Evolutionary conservation across 2,329 filamentous ascomycete species (phyloP).

Genomic region (Pestalotiopsis sp.): DNA sequence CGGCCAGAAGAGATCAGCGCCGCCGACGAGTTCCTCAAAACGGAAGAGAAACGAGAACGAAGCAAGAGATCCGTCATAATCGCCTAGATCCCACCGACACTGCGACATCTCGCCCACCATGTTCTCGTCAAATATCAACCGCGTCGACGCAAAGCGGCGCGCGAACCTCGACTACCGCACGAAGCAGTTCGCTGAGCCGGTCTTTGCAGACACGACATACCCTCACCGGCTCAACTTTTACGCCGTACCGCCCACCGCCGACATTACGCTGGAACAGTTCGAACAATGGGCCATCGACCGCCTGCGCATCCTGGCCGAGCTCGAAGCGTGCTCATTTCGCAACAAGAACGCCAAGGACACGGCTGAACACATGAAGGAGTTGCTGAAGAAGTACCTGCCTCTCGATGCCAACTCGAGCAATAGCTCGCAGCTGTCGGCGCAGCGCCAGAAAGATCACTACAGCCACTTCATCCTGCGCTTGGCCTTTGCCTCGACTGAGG

Average conservation of each 20-base stretch:
- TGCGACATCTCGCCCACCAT: conserved; percentile 21
- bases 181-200: conserved; percentile 79
- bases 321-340: conserved; percentile 94
- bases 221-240: conserved; percentile 92
- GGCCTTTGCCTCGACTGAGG: conserved; percentile 89
- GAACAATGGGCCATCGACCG: conserved; percentile 98
- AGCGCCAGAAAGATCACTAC: conserved; percentile 95
- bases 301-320: conserved; percentile 79
- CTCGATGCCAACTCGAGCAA: conserved; percentile 30
- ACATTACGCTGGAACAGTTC: conserved; percentile 96
- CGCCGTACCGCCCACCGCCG: conserved; percentile 80
- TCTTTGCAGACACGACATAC: conserved; percentile 79
- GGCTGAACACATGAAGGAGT: conserved; percentile 77
- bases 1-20: background rate
- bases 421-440: conserved; percentile 59
- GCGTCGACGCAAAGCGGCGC: conserved; percentile 72
- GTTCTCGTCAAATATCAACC: conserved; percentile 41
- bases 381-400: conserved; percentile 70
- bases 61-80: background rate
- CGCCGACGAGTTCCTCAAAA: background rate
- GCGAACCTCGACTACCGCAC: conserved; percentile 78
- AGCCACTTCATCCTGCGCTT: conserved; percentile 95
- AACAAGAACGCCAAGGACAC: conserved; percentile 87
- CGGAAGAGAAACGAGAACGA: background rate
- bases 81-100: background rate